Evolutionary conservation across 495 filamentous ascomycete species (phyloP), one percentile per base, ranked within the genome.

Genomic region (Neurospora sp.): DNA sequence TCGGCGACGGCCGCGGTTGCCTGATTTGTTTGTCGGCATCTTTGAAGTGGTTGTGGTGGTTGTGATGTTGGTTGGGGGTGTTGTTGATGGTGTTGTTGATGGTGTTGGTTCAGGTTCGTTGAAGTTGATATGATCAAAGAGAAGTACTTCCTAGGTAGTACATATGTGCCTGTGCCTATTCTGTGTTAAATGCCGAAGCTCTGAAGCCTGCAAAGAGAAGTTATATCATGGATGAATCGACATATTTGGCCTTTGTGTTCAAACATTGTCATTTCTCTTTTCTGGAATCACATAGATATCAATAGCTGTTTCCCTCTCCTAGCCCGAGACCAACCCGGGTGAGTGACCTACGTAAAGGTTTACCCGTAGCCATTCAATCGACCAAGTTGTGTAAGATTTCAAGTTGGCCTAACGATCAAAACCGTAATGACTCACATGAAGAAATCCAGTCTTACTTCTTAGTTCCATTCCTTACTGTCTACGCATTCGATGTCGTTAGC

Each of bases 21-120:
- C 48, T 0, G 48, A 59, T 28, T 59, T 59, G 48, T 59, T 59
- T 59, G n/a, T 59, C 11, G 48, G 4, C 48, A 59, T 59, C 4
- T 21, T 59, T 59, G 48, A 5, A 9, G 21, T 54, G 45, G 21
- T 54, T 21, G 21, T 54, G 4, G n/a, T 24, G 43, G 21, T 19
- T 24, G 15, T 73, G 70, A 4, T 74, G 76, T 42, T 79, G 70
- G 36, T 73, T 34, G 31, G 38, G 11, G 8, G 71, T 39, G 59
- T 43, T 91, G 78, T 92, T 91, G 82, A 90, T 91, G 77, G 88
- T 90, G 62, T 93, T 91, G 11, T 74, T 73, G 48, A 92, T 89
- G 76, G 91, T 85, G 74, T 93, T 94, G 74, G 88, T 85, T 78
- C 87, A 7, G 13, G 39, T 40, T 40, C 1, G 39, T 40, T 40